Percentiles rank a stretch among this genome's conserved stretches.
Conservation (phyloP, 805 yeast genomes). For the Yamadazyma tumulicola region DNA sequence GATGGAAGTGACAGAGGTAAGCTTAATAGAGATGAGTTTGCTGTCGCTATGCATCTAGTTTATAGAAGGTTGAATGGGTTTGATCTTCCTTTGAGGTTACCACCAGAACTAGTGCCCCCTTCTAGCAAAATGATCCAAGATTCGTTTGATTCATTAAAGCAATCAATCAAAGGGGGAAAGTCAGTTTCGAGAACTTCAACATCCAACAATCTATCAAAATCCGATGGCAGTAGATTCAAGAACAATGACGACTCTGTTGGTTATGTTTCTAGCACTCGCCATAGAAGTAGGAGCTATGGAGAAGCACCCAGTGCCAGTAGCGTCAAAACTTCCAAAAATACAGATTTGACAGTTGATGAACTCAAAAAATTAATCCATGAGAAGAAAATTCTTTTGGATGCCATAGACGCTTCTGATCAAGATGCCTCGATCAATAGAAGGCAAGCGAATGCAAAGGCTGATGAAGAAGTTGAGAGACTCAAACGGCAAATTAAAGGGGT, state of each 20-base stretch:
- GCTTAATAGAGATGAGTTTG: conserved; percentile 84
- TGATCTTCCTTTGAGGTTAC: conserved; percentile 76
- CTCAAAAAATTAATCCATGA: conserved; percentile 67
- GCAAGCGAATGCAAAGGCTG: conserved; percentile 36
- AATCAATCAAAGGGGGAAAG: conserved; percentile 46
- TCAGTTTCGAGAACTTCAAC: conserved; percentile 17
- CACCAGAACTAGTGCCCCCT: conserved; percentile 89
- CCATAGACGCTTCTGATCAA: conserved; percentile 65
- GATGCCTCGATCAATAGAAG: conserved; percentile 28
- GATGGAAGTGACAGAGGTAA: conserved; percentile 81
- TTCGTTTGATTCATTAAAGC: conserved; percentile 66
- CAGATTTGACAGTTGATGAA: conserved; percentile 46
- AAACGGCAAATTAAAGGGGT: conserved; percentile 54
- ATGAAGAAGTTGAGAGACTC: conserved; percentile 58
- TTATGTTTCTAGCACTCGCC: conserved; percentile 68
- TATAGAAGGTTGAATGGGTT: conserved; percentile 87
- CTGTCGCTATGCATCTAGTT: conserved; percentile 95
- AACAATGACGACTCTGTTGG: conserved; percentile 69
- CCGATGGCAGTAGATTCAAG: conserved; percentile 44
- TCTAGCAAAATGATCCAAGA: conserved; percentile 72
- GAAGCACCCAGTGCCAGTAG: conserved; percentile 13
- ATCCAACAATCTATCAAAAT: conserved; percentile 17
- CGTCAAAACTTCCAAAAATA: conserved; percentile 20
- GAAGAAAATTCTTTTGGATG: conserved; percentile 65
- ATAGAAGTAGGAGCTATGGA: conserved; percentile 36